Conservation (phyloP, 805 yeast species). For the Ascoidea asiatica region DNA sequence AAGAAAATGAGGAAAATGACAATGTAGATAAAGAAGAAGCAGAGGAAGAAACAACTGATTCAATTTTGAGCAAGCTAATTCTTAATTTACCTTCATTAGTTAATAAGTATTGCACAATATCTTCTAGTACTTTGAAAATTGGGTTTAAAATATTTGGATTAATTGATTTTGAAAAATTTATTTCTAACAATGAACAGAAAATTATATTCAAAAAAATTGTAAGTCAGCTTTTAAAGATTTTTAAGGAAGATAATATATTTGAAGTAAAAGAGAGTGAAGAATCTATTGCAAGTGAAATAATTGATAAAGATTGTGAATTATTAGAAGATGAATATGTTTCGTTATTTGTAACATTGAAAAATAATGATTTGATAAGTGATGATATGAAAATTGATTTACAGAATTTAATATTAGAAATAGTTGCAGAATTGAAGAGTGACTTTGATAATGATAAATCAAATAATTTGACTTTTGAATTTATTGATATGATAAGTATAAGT, state of each 20-base stretch:
- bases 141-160: constrained; percentile 6
- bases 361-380: constrained; percentile 15
- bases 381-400: constrained; percentile 12
- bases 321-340: neutral
- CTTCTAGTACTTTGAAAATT: constrained; percentile 5
- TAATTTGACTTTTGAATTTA: neutral
- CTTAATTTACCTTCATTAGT: constrained; percentile 8
- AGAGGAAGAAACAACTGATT: constrained; percentile 4
- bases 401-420: constrained; percentile 10
- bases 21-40: constrained; percentile 1
- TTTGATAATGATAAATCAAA: constrained; percentile 1
- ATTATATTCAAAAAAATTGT: constrained; percentile 11
- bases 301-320: constrained; percentile 12
- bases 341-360: constrained; percentile 14
- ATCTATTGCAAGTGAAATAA: constrained; percentile 4
- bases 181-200: constrained; percentile 6
- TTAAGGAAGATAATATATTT: constrained; percentile 10
- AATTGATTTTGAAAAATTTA: constrained; percentile 3
- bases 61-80: constrained; percentile 4
- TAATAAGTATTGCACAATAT: constrained; percentile 3
- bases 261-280: neutral
- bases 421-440: constrained; percentile 5
- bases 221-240: constrained; percentile 15
- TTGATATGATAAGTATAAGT: neutral
- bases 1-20: neutral